phyloP scores from a whole-genome alignment of 352 stramenopile species.

The Pythium sp. region DNA sequence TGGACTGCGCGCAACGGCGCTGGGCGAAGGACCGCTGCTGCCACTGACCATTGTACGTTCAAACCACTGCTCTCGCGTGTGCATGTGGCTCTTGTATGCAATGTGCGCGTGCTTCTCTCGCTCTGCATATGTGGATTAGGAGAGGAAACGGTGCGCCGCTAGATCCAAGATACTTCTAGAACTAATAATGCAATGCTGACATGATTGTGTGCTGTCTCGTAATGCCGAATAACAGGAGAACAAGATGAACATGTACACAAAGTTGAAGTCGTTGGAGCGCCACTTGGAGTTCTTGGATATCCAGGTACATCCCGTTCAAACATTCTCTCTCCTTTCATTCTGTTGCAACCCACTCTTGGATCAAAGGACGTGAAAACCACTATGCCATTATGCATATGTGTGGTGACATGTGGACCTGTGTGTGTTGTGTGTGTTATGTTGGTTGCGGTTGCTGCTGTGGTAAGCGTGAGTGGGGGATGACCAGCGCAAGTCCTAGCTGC shows the following conservation, averaged over 20 bases:
- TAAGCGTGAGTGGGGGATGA: no score
- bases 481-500: no score
- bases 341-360: no score
- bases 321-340: not conserved
- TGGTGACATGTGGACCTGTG: no score
- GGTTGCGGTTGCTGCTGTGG: no score
- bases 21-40: slow-evolving; percentile 55
- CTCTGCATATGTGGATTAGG: no score
- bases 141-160: not conserved
- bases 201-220: not conserved
- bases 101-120: not conserved
- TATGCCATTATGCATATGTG: no score
- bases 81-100: not conserved
- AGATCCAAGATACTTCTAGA: not conserved
- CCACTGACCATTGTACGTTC: slow-evolving; percentile 38
- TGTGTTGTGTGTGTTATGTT: no score
- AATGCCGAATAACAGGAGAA: slow-evolving; percentile 25
- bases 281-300: slow-evolving; percentile 85
- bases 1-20: slow-evolving; percentile 30
- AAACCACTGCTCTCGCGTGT: not conserved
- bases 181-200: not conserved
- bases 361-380: no score
- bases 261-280: slow-evolving; percentile 78
- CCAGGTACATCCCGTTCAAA: slow-evolving; percentile 30
- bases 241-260: slow-evolving; percentile 75